phyloP scores from a whole-genome alignment of 371 early-diverging fungal genomes.

The Zopfochytrium polystomum region DNA sequence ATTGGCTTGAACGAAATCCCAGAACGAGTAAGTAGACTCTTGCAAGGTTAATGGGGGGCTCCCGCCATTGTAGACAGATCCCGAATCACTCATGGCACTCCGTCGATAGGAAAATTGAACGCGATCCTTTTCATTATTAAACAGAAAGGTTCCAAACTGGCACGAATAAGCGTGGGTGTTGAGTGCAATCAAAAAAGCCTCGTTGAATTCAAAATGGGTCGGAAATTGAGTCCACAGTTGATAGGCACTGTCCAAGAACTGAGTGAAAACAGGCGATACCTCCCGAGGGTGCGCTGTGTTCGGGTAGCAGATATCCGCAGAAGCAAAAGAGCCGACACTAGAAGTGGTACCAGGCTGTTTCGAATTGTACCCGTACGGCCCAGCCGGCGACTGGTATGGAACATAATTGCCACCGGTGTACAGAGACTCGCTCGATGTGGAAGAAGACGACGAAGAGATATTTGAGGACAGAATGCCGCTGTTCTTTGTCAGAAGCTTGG shows the following conservation, averaged over 20 bases:
- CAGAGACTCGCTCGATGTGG: neutral
- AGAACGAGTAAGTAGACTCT: conserved; percentile 65
- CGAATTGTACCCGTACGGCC: conserved; percentile 6
- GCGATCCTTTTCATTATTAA: conserved; percentile 83
- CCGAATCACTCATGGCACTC: too few relatives aligned
- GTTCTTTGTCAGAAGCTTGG: conserved; percentile 35
- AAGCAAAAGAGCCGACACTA: conserved; percentile 23
- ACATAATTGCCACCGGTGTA: neutral
- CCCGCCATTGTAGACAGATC: neutral
- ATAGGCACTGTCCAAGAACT: conserved; percentile 91
- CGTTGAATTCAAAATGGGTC: conserved; percentile 88
- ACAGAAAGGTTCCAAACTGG: conserved; percentile 90
- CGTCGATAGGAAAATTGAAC: conserved; percentile 17
- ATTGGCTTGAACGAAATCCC: conserved; percentile 72
- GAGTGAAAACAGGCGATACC: conserved; percentile 90
- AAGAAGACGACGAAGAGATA: neutral
- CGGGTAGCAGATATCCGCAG: conserved; percentile 29
- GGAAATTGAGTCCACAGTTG: conserved; percentile 87
- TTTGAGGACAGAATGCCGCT: neutral
- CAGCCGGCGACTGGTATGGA: neutral
- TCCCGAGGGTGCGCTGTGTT: conserved; percentile 57
- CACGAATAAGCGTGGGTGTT: conserved; percentile 83
- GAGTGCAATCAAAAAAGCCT: conserved; percentile 71
- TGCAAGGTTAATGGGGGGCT: conserved; percentile 17
- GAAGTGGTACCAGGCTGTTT: neutral